phyloP scores from a whole-genome alignment of 768 basidiomycete species.

The Hygrophorus pudorinus region DNA sequence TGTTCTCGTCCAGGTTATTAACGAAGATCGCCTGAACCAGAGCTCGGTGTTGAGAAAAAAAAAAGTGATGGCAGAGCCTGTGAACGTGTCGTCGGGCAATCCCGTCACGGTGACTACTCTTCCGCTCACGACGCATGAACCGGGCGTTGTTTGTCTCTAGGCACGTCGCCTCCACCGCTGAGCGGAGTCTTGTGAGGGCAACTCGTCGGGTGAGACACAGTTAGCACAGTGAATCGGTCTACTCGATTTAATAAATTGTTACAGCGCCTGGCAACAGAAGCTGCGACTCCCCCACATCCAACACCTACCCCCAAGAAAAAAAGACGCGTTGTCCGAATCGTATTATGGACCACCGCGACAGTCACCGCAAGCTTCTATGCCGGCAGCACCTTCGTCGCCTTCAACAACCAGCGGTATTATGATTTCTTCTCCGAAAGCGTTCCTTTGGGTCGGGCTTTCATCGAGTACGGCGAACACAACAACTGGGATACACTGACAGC shows the following conservation, averaged over 20 bases:
- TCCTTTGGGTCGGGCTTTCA: constrained; percentile 65
- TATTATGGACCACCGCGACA: constrained; percentile 60
- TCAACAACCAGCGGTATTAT: constrained; percentile 70
- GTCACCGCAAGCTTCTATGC: constrained; percentile 73
- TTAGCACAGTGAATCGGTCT: constrained; percentile 6
- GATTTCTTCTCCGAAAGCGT: constrained; percentile 78
- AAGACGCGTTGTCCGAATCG: constrained; percentile 41
- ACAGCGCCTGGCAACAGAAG: constrained; percentile 58
- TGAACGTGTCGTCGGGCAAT: not conserved
- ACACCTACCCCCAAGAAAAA: constrained; percentile 48
- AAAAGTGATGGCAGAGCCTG: too few relatives aligned
- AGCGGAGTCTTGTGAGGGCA: constrained; percentile 40
- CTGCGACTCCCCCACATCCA: constrained; percentile 23
- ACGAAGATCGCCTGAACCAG: too few relatives aligned
- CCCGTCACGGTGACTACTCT: not conserved
- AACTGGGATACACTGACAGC: constrained; percentile 73
- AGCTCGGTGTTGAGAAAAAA: too few relatives aligned
- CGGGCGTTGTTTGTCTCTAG: constrained; percentile 49
- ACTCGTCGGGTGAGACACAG: constrained; percentile 45
- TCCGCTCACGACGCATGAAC: too few relatives aligned
- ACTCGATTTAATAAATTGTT: constrained; percentile 5
- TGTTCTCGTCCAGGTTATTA: too few relatives aligned
- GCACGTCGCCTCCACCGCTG: constrained; percentile 35
- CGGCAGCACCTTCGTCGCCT: constrained; percentile 69
- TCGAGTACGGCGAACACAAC: constrained; percentile 73